Evolutionary conservation across 2,329 filamentous ascomycete genomes (phyloP).

Genomic region (Grosmannia clavigera): DNA sequence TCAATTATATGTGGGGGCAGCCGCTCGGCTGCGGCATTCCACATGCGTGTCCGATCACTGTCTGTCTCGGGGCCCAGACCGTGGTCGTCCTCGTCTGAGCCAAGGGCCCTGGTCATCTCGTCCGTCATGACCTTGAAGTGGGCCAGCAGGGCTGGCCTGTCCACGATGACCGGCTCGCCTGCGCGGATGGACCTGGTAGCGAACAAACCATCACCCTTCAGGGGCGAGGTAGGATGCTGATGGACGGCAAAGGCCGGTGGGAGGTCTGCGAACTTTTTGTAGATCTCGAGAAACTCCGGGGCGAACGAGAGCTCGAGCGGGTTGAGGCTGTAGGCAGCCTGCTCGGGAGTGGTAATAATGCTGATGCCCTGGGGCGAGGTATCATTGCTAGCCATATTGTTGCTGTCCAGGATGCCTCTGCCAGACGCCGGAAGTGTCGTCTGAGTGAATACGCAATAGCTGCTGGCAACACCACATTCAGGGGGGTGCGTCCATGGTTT

Average conservation of each 20-base stretch:
- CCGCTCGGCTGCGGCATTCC: constrained; percentile 3
- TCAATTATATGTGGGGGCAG: neutral
- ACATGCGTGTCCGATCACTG: neutral
- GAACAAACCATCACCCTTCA: constrained; percentile 21
- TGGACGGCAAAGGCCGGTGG: neutral
- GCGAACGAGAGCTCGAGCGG: constrained; percentile 1
- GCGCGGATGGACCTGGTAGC: constrained; percentile 18
- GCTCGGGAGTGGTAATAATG: constrained; percentile 20
- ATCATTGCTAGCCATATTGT: neutral
- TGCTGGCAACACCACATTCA: constrained; percentile 11
- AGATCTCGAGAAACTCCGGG: neutral
- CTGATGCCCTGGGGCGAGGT: constrained; percentile 5
- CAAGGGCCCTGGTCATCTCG: neutral
- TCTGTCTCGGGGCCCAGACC: constrained; percentile 6
- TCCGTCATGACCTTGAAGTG: neutral
- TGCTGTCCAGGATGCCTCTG: constrained; percentile 4
- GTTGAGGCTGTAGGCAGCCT: constrained; percentile 15
- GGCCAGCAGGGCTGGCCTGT: constrained; percentile 19
- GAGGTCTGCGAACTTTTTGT: neutral
- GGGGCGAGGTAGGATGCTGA: neutral
- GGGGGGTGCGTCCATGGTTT: constrained; percentile 18
- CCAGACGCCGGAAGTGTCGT: constrained; percentile 9
- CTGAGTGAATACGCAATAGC: constrained; percentile 17
- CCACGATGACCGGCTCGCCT: constrained; percentile 19
- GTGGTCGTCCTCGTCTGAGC: constrained; percentile 3